Evolutionary conservation across 73 alveolate species (phyloP), one percentile per base, ranked within the genome.

Genomic region (Blepharisma stoltei): DNA sequence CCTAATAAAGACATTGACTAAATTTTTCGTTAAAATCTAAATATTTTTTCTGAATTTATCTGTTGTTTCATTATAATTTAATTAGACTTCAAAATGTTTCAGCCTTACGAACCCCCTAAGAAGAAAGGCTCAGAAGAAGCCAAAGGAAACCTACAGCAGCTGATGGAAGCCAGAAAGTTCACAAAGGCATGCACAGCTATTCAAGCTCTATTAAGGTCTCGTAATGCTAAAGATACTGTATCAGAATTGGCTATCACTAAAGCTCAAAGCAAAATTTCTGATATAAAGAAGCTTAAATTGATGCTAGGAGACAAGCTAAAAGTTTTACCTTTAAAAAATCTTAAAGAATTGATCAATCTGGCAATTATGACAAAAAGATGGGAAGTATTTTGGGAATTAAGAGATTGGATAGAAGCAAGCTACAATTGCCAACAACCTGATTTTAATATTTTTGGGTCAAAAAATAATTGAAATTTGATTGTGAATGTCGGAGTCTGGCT

Each of bases 111-210:
- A 60, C 73, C 46, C 11, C 73, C 73, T 9, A 38, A 38, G 18
- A 60, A 60, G 46, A 60, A 60, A 60, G 73, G 73, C 23, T n/a
- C 23, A 8, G 73, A 60, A 60, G 73, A 60, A 60, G 73, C 73
- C 46, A 60, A 60, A 25, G 18, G 18, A 14, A 20, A n/a, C 73
- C 46, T 60, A 18, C 73, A 60, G 5, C 14, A 60, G 23, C 46
- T 38, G 46, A 60, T 60, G 48, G 73, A 60, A 18, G 14, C 45
- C 11, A 60, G 23, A 25, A 60, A 60, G 23, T 60, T 20, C 73
- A 8, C 37, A 60, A 60, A 25, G 5, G 48, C 73, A n/a, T 14
- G 48, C 45, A n/a, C 23, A 25, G 18, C 14, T 9, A 25, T 60
- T 38, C 73, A 60, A 25, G 1, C 46, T 20, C 73, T 60, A 1